Base-by-base conservation (phyloP, 2,329 filamentous ascomycete genomes). In the Monilinia aucupariae region DNA sequence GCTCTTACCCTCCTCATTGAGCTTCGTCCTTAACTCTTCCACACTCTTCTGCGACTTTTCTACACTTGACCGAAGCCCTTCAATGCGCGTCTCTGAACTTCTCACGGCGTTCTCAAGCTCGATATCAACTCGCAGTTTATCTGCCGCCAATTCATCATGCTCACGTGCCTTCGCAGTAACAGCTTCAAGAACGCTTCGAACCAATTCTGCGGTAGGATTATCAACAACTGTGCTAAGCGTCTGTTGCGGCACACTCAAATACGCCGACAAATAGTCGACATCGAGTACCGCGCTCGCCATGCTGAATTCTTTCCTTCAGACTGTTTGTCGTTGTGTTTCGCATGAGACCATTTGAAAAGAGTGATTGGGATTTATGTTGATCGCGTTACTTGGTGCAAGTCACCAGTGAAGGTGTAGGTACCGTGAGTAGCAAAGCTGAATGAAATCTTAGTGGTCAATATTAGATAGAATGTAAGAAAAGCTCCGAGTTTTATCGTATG, bases 41-140 rank as follows among this genome's bases (percentile, higher is more conserved):
- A 92, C 84, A 68, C 97, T 92, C 68, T 90, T 89, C 65, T 92
- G 81, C 12, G 89, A 88, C 74, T 93, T 93, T 66, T 96, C 91
- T 51, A 91, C 84, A 0, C 89, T 90, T 7, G 84, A 81, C 77
- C 94, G 96, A 74, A 94, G 85, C 10, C 87, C 85, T 73, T 93
- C 91, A 68, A 87, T 87, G 76, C 92, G 90, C 30, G 88, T 86
- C 74, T 97, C 93, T 64, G 89, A 88, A 68, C 85, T 89, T 70
- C 92, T 88, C 54, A 96, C 88, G 22, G 88, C 89, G 75, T 91
- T 94, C 75, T 99, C 94, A 9, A 97, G 83, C 78, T 97, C 92
- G 51, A 99, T 94, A 71, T 96, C 91, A 52, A 90, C 80, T 69
- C 91, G 88, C 51, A 97, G 82, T 78, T 97, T 97, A 68, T 96